phyloP scores from a whole-genome alignment of 2,329 filamentous ascomycete genomes.

The Sarocladium strictum region DNA sequence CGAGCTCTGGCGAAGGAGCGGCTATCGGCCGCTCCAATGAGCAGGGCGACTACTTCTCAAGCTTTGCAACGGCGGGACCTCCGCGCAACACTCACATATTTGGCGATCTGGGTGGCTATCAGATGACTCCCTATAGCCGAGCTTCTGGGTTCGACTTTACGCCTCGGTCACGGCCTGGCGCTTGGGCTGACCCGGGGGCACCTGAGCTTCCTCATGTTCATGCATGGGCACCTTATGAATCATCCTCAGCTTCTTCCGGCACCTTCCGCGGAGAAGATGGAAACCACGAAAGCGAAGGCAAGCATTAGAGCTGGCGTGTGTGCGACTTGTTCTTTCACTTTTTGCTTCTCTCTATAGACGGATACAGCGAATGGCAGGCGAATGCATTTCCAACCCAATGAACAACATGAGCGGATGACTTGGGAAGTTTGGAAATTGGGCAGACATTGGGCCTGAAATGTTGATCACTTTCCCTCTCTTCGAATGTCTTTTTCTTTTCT shows the following conservation, averaged over 20 bases:
- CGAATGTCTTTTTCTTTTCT: background rate
- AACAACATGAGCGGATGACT: background rate
- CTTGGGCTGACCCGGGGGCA: background rate
- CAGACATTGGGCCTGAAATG: background rate
- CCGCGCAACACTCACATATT: background rate
- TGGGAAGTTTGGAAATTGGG: background rate
- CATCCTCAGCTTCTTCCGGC: background rate
- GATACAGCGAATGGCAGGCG: background rate
- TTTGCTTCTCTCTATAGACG: background rate
- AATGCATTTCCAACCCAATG: background rate
- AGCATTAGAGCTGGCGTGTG: background rate
- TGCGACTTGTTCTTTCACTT: background rate
- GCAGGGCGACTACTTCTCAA: conserved; percentile 5
- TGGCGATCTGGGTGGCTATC: background rate
- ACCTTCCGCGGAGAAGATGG: background rate
- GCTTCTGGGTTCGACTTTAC: background rate
- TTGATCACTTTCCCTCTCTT: background rate
- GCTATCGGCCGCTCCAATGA: background rate
- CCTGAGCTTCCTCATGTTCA: background rate
- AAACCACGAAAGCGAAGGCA: background rate
- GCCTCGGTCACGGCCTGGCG: background rate
- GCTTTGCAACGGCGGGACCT: background rate
- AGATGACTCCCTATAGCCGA: background rate
- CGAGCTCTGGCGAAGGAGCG: conserved; percentile 15
- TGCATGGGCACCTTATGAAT: background rate